Evolutionary conservation across 2,329 filamentous ascomycete genomes (phyloP).

Genomic region (Trichoderma sp.): DNA sequence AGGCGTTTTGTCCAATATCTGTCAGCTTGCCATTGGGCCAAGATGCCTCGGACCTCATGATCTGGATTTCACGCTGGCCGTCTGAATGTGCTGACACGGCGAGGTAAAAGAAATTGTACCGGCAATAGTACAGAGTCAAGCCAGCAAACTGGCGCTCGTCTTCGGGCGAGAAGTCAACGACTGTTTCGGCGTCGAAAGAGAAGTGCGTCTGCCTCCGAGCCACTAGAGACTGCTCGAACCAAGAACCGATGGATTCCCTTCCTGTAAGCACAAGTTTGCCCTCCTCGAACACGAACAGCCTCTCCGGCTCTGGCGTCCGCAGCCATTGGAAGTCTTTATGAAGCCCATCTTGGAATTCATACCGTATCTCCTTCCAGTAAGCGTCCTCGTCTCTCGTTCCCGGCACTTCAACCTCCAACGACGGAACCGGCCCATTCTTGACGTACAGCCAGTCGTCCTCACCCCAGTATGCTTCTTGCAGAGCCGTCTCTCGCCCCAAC

Average conservation of each 20-base stretch:
- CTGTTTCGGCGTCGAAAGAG: conserved; percentile 58
- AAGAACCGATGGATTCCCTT: conserved; percentile 53
- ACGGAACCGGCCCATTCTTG: conserved; percentile 55
- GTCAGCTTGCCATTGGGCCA: conserved; percentile 51
- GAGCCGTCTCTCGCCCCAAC: conserved; percentile 53
- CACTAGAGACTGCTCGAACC: conserved; percentile 57
- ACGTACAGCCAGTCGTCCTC: conserved; percentile 62
- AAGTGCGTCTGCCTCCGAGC: conserved; percentile 56
- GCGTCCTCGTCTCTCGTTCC: conserved; percentile 43
- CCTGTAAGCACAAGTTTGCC: conserved; percentile 47
- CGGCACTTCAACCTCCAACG: conserved; percentile 50
- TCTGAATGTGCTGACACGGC: conserved; percentile 53
- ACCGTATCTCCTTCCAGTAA: conserved; percentile 50
- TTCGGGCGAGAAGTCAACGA: conserved; percentile 49
- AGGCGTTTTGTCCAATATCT: conserved; percentile 34
- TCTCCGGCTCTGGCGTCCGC: conserved; percentile 52
- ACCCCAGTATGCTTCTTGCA: conserved; percentile 58
- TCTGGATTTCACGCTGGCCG: conserved; percentile 55
- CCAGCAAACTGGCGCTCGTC: conserved; percentile 62
- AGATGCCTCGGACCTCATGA: conserved; percentile 55
- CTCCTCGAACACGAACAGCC: conserved; percentile 44
- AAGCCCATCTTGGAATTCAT: conserved; percentile 45
- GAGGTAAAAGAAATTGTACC: conserved; percentile 64
- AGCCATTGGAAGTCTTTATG: conserved; percentile 57
- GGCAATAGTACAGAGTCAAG: conserved; percentile 59